Evolutionary conservation across 139 green algal genomes (phyloP), one percentile per base, ranked within the genome.

Genomic region (Chlamydomonas eustigma): DNA sequence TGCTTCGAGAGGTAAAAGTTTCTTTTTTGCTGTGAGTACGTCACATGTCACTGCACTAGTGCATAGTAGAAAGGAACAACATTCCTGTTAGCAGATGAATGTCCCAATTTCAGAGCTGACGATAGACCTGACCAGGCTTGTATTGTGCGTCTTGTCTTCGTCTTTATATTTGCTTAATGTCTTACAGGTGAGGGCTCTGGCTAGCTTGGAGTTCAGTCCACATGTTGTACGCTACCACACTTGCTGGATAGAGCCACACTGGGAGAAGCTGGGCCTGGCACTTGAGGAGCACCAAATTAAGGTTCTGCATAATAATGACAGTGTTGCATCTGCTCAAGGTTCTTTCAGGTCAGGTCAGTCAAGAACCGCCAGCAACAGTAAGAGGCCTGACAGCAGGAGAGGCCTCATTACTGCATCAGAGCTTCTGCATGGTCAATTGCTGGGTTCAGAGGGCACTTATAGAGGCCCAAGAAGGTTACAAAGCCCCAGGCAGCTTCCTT

Each of bases 161-260:
- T 28, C 32, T 31, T 68, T 68, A 37, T 4, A 22, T 4, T 6
- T 22, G 32, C 12, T 68, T 31, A 25, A 37, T 34, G 4, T 3
- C 36, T 39, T 66, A 1, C 79, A 84, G 79, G 79, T 81, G 37
- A 71, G 74, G 30, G 76, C 80, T 0, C 64, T 85, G 31, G 75
- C 80, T 2, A 2, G 36, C 0, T 51, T 85, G 70, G 70, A 79
- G 35, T 71, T 39, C 70, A 77, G 71, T 39, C 71, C 80, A 2
- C 52, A 81, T 52, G 75, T 85, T 44, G 75, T 85, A 18, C 75
- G 75, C 8, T 81, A 81, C 51, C 58, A 70, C 76, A 74, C 1
- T 31, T 50, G 65, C 28, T 85, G 75, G 76, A 66, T 85, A 0
- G 80, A 85, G 64, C 80, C 80, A 6, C 34, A 75, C 32, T 85